These are phyloP conservation scores for Vicia sativa DNA, from an alignment of 306 rosid species.

Conservation along the genomic window DNA sequence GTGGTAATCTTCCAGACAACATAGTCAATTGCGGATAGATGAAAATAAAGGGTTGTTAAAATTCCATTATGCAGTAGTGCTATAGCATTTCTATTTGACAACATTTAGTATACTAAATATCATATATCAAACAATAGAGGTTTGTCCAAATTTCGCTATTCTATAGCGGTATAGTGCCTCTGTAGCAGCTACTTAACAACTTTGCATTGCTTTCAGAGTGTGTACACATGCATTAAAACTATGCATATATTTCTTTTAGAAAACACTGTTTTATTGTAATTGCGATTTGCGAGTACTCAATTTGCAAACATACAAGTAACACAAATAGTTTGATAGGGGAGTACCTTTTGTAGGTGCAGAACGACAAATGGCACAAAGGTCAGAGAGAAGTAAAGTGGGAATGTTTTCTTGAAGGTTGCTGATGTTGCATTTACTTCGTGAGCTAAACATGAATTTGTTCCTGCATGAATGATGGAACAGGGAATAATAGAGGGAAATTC, in stretches of 20 bases:
- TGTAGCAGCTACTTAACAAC: too few relatives aligned
- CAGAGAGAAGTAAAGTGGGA: constrained; percentile 95
- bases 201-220: neutral
- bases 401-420: constrained; percentile 88
- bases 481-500: constrained; percentile 87
- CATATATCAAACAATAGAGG: too few relatives aligned
- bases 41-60: too few relatives aligned
- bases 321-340: constrained; percentile 26
- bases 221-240: neutral
- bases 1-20: constrained; percentile 27
- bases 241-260: neutral
- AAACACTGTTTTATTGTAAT: constrained; percentile 21
- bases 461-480: constrained; percentile 85
- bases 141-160: too few relatives aligned
- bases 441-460: constrained; percentile 74
- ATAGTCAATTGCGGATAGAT: too few relatives aligned
- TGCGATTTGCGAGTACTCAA: constrained; percentile 6
- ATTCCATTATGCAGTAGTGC: too few relatives aligned
- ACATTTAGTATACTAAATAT: too few relatives aligned
- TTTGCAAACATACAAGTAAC: constrained; percentile 21
- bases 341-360: constrained; percentile 90
- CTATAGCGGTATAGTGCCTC: too few relatives aligned
- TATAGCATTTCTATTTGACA: too few relatives aligned
- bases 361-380: constrained; percentile 95
- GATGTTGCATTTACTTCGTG: constrained; percentile 77